These are phyloP conservation scores for Cystobasidium tubakii DNA, from an alignment of 768 basidiomycete species.

Conservation along the genomic window DNA sequence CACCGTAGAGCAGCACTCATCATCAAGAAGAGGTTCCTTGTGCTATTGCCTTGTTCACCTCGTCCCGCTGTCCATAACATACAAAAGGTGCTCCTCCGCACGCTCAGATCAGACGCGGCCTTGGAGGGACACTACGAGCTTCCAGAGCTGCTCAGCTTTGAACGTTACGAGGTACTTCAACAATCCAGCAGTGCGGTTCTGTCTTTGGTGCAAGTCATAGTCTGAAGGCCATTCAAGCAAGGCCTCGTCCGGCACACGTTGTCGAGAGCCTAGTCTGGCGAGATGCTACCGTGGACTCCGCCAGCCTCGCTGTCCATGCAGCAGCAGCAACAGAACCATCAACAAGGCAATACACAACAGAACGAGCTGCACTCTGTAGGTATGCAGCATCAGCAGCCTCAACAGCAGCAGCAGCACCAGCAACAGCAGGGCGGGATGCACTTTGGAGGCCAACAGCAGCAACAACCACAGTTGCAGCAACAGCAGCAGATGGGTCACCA, in stretches of 20 bases:
- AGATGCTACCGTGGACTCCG: slow-evolving; percentile 29
- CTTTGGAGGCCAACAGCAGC: slow-evolving; percentile 9
- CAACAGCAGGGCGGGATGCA: slow-evolving; percentile 4
- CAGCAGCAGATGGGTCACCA: slow-evolving; percentile 2
- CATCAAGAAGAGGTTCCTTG: too few relatives aligned
- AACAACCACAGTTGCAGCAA: slow-evolving; percentile 19
- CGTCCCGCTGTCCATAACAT: too few relatives aligned
- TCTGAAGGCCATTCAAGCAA: too few relatives aligned
- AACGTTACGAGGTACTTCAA: too few relatives aligned
- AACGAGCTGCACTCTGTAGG: slow-evolving; percentile 2
- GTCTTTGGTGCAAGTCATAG: too few relatives aligned
- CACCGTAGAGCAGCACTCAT: too few relatives aligned
- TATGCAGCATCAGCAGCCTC: slow-evolving; percentile 19
- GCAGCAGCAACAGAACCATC: not conserved
- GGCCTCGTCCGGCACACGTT: not conserved
- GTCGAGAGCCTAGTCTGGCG: not conserved
- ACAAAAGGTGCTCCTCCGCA: too few relatives aligned
- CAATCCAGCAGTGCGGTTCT: too few relatives aligned
- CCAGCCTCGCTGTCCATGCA: slow-evolving; percentile 31
- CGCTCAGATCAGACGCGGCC: too few relatives aligned
- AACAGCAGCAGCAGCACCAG: slow-evolving; percentile 15
- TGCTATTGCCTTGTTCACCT: too few relatives aligned
- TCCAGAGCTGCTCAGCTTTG: too few relatives aligned
- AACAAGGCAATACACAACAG: not conserved
- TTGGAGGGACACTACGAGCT: too few relatives aligned